Conservation (phyloP, 225 moss, liverwort and hornwort genomes). For the Rhytidiadelphus loreus region DNA sequence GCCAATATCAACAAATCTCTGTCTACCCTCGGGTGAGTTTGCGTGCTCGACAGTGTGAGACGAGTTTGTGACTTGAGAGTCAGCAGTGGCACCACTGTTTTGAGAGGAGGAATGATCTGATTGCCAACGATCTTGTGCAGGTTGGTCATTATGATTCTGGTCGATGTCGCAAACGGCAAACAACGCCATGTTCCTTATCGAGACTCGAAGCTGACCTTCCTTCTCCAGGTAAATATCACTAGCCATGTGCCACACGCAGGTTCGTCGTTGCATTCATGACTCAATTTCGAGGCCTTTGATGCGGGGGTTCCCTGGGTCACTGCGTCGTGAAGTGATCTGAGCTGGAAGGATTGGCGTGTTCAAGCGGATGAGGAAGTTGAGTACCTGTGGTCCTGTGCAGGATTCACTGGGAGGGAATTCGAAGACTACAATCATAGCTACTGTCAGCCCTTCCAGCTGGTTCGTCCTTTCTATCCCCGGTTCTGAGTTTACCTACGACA, state of each 20-base stretch:
- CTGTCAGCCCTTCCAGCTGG: constrained; percentile 93
- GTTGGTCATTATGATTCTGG: constrained; percentile 92
- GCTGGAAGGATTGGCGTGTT: not conserved
- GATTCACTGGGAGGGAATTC: constrained; percentile 97
- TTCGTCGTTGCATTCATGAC: too few relatives aligned
- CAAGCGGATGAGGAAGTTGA: not conserved
- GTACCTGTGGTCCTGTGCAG: constrained; percentile 11
- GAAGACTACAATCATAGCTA: constrained; percentile 93
- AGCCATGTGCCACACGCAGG: not conserved
- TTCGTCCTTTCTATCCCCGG: constrained; percentile 1
- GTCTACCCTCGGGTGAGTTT: constrained; percentile 74
- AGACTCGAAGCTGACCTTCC: constrained; percentile 91
- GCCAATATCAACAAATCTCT: constrained; percentile 97
- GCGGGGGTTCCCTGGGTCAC: not conserved
- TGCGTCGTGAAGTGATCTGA: not conserved
- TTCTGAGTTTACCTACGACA: not conserved
- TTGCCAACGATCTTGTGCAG: constrained; percentile 14
- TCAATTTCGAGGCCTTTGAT: not conserved
- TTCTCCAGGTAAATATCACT: constrained; percentile 55
- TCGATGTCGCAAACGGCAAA: constrained; percentile 89
- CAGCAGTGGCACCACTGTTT: not conserved
- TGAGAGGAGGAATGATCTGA: not conserved
- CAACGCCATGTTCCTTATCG: constrained; percentile 94
- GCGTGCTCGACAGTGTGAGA: not conserved
- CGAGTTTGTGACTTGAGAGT: not conserved